Conservation (phyloP, 176 grass and related monocot species). For the Puya raimondii region DNA sequence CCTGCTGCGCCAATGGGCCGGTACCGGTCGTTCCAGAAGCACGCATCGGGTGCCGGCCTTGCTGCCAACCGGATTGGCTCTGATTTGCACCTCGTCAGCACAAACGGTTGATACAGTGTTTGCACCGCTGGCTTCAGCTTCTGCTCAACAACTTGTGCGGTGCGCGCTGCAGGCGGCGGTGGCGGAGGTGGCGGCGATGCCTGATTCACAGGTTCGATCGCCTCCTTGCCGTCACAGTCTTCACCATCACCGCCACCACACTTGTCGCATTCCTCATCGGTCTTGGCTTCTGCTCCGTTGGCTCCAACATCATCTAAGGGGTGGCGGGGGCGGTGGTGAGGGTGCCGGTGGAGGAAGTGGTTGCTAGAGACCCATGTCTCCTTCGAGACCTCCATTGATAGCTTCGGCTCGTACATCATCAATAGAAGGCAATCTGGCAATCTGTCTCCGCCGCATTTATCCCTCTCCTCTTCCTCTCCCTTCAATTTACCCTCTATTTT, state of each 20-base stretch:
- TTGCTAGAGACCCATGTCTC: constrained; percentile 97
- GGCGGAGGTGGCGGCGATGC: neutral
- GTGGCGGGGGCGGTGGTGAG: constrained; percentile 37
- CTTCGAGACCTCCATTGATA: constrained; percentile 97
- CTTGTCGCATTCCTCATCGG: constrained; percentile 12
- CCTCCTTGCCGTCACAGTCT: constrained; percentile 1
- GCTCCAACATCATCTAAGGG: neutral
- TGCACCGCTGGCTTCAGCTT: constrained; percentile 41
- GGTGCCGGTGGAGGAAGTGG: constrained; percentile 71
- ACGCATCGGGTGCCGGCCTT: constrained; percentile 52
- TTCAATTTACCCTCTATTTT: constrained; percentile 19
- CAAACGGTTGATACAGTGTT: constrained; percentile 55
- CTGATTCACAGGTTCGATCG: neutral
- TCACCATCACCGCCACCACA: constrained; percentile 8
- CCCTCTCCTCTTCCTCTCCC: constrained; percentile 26
- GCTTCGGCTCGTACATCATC: constrained; percentile 98
- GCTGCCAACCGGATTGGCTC: constrained; percentile 77
- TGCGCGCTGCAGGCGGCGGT: neutral
- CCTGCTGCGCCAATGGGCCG: constrained; percentile 62
- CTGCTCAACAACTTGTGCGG: constrained; percentile 29
- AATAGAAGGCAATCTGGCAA: constrained; percentile 86
- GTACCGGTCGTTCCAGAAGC: constrained; percentile 97
- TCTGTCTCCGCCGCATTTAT: constrained; percentile 52
- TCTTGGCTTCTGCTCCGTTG: constrained; percentile 9
- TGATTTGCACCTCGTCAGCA: constrained; percentile 83